phyloP scores from a whole-genome alignment of 108 stramenopile genomes.

The Pseudonitzschia multiseries region DNA sequence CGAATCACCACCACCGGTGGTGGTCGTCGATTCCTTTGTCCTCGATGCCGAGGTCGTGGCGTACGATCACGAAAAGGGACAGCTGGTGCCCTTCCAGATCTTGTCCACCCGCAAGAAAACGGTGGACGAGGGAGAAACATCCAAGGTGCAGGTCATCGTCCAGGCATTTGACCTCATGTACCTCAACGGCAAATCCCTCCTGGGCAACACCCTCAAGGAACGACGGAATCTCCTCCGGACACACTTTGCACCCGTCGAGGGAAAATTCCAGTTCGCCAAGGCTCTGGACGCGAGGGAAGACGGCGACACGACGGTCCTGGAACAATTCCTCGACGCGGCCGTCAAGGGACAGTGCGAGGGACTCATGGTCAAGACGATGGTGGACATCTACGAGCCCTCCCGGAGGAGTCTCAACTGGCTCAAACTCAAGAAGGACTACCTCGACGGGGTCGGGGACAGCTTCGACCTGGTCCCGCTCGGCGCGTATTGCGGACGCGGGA shows the following conservation, averaged over 20 bases:
- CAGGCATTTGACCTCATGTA: slow-evolving; percentile 99
- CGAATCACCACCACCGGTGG: neutral
- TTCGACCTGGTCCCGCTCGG: slow-evolving; percentile 99
- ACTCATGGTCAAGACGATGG: slow-evolving; percentile 99
- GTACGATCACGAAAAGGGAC: slow-evolving; percentile 82
- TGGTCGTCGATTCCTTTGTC: slow-evolving; percentile 78
- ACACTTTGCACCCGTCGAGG: slow-evolving; percentile 78
- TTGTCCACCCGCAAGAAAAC: slow-evolving; percentile 85
- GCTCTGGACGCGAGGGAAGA: slow-evolving; percentile 46
- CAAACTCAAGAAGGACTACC: slow-evolving; percentile 99
- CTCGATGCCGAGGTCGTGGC: slow-evolving; percentile 98
- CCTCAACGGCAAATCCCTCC: slow-evolving; percentile 91
- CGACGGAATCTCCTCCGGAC: slow-evolving; percentile 80
- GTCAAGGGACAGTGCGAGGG: slow-evolving; percentile 99
- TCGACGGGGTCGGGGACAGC: slow-evolving; percentile 97
- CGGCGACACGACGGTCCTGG: slow-evolving; percentile 86
- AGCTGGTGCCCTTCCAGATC: slow-evolving; percentile 85
- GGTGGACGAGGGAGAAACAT: slow-evolving; percentile 75
- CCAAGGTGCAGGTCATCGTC: slow-evolving; percentile 96
- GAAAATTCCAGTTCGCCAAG: slow-evolving; percentile 90
- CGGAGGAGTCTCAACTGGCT: slow-evolving; percentile 98
- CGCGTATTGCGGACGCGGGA: slow-evolving; percentile 95
- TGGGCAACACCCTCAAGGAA: slow-evolving; percentile 76
- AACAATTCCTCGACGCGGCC: slow-evolving; percentile 93
- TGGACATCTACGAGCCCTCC: slow-evolving; percentile 92